These are phyloP conservation scores for Diplodia sapinea DNA, from an alignment of 2,329 filamentous ascomycete genomes.

Conservation along the genomic window DNA sequence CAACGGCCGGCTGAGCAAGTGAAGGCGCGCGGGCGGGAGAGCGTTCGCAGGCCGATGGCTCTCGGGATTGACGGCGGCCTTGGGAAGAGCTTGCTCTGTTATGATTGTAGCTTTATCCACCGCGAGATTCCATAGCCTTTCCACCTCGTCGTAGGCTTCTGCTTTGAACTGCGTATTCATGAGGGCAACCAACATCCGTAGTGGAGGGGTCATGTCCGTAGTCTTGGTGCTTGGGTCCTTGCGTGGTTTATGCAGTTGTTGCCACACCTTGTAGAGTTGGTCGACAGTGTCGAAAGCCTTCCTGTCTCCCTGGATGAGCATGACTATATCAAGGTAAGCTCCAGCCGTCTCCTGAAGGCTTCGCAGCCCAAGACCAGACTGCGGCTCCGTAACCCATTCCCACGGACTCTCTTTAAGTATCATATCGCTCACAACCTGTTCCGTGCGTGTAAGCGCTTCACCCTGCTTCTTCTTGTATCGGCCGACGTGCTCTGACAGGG, in stretches of 20 bases:
- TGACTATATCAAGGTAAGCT: conserved; percentile 61
- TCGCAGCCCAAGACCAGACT: conserved; percentile 36
- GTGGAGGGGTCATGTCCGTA: conserved; percentile 51
- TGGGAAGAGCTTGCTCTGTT: conserved; percentile 39
- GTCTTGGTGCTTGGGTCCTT: neutral
- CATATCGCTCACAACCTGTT: conserved; percentile 38
- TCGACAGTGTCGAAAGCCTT: conserved; percentile 49
- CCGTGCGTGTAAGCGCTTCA: conserved; percentile 29
- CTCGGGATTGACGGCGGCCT: conserved; percentile 35
- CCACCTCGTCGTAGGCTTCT: conserved; percentile 64
- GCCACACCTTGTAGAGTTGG: conserved; percentile 63
- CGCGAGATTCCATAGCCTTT: conserved; percentile 69
- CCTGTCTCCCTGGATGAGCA: conserved; percentile 60
- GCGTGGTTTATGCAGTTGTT: conserved; percentile 22
- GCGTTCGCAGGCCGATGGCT: conserved; percentile 1
- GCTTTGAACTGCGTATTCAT: conserved; percentile 70
- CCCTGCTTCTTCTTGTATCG: conserved; percentile 21
- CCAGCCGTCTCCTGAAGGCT: conserved; percentile 51
- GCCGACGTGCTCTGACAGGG: conserved; percentile 36
- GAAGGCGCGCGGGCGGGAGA: conserved; percentile 48
- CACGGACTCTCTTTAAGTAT: conserved; percentile 40
- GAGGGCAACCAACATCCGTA: conserved; percentile 65
- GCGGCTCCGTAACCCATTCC: conserved; percentile 40
- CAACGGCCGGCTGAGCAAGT: conserved; percentile 57
- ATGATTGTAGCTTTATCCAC: conserved; percentile 43